phyloP scores from a whole-genome alignment of 164 flowering plant genomes.

The Umbellularia californica region DNA sequence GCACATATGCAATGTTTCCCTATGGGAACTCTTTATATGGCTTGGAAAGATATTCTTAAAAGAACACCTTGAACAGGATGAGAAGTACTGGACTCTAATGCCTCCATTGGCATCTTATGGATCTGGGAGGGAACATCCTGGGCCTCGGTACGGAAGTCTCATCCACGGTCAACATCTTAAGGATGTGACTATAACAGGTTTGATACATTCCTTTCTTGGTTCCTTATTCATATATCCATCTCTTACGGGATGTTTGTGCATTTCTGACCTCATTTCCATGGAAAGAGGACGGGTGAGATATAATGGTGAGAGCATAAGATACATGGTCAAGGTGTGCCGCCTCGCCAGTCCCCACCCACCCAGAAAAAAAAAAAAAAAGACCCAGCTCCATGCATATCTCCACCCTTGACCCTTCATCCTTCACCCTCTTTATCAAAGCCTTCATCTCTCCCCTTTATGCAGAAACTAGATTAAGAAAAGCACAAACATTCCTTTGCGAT shows the following conservation, averaged over 20 bases:
- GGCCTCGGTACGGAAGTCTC: constrained; percentile 94
- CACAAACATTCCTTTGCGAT: neutral
- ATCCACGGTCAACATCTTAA: constrained; percentile 96
- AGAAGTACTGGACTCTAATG: constrained; percentile 87
- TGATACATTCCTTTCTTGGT: constrained; percentile 11
- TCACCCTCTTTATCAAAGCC: too few species aligned
- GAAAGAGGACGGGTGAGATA: too few species aligned
- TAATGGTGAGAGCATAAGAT: too few species aligned
- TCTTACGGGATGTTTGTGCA: neutral
- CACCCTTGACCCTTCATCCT: too few species aligned
- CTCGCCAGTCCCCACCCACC: too few species aligned
- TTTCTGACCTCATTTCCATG: neutral
- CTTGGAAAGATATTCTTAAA: neutral
- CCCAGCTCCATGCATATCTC: too few species aligned
- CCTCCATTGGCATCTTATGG: constrained; percentile 99
- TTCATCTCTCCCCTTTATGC: too few species aligned
- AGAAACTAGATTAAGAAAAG: too few species aligned
- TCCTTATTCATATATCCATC: neutral
- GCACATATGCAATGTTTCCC: neutral
- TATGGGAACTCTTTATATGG: neutral
- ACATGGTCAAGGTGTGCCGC: too few species aligned
- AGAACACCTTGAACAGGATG: constrained; percentile 49
- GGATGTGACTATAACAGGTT: constrained; percentile 98
- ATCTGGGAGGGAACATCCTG: constrained; percentile 90
- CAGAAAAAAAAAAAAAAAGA: too few species aligned